Evolutionary conservation across 176 grass and related monocot species (phyloP), one percentile per base, ranked within the genome.

Genomic region (Triticum turgidum): DNA sequence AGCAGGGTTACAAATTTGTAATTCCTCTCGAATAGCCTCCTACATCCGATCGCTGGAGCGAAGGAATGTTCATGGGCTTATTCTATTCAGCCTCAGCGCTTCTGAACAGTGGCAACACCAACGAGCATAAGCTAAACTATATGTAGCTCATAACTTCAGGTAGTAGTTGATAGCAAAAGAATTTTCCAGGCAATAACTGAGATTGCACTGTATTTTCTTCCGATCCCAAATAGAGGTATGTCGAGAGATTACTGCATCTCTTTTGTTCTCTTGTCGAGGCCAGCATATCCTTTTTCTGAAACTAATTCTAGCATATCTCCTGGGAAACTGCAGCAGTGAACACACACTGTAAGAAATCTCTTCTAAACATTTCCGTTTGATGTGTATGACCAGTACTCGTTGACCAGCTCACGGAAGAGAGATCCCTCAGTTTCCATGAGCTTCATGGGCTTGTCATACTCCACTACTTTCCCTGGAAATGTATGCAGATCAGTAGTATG

Each of bases 381-480:
- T 24, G 89, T 74, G 25, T 94, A 91, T 15, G 95, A 93, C 92
- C 95, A 94, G 65, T 95, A 97, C 76, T 97, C 92, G 42, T 87
- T 94, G 12, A 94, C 89, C 1, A 97, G 89, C 5, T 90, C 59
- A 0, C 80, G 47, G 59, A 95, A 97, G 2, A 95, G 83, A 70
- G 92, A 97, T 41, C 91, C 95, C 69, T 97, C 83, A 0, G 89
- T 95, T 59, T 94, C 80, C 89, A 97, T 95, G 30, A 97, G 83
- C 70, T 90, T 97, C 82, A 5, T 87, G 9, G 92, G 95, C 59
- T 85, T 88, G 67, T 97, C 89, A 56, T 94, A 95, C 78, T 97
- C 95, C 61, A 90, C 82, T 42, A 89, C 68, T 84, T 85, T 91
- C 8, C 91, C 91, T 97, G 80, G 6, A 89, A 69, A 14, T 65